phyloP scores from a whole-genome alignment of 129 eudicot genomes.

The Lactuca sativa region DNA sequence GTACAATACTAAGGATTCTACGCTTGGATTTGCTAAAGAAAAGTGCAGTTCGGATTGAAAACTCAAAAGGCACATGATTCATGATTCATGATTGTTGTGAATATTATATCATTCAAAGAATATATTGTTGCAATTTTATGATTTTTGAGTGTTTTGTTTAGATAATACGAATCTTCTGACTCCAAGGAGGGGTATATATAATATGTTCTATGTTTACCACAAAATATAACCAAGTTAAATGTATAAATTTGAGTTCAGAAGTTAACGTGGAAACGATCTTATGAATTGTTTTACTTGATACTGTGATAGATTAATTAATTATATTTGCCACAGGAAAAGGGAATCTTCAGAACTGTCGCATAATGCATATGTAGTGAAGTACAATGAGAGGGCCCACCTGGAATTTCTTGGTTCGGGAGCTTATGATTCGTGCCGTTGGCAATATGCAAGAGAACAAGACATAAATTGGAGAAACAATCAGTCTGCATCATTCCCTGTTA shows the following conservation, averaged over 20 bases:
- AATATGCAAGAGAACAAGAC: constrained; percentile 9
- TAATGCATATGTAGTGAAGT: constrained; percentile 20
- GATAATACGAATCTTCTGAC: constrained; percentile 1
- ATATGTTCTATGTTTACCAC: constrained; percentile 12
- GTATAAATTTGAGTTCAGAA: constrained; percentile 2
- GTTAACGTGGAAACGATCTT: not conserved
- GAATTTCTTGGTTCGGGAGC: constrained; percentile 25
- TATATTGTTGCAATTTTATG: constrained; percentile 27
- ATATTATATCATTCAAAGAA: constrained; percentile 30
- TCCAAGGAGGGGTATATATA: not conserved
- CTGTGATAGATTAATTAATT: constrained; percentile 22
- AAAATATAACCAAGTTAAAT: not conserved
- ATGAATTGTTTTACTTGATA: constrained; percentile 24
- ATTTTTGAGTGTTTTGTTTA: constrained; percentile 11
- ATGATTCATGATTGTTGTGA: constrained; percentile 23
- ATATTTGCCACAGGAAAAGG: constrained; percentile 13
- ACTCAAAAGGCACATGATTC: constrained; percentile 10
- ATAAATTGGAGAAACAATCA: constrained; percentile 25
- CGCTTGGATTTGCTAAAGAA: constrained; percentile 85
- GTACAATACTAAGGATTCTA: constrained; percentile 60
- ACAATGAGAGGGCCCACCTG: constrained; percentile 24
- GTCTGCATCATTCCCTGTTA: constrained; percentile 21
- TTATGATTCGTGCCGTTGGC: constrained; percentile 29
- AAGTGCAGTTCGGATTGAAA: constrained; percentile 49
- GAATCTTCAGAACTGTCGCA: constrained; percentile 27